Conservation (phyloP, 2,329 filamentous ascomycete genomes). For the Botryotinia convoluta region DNA sequence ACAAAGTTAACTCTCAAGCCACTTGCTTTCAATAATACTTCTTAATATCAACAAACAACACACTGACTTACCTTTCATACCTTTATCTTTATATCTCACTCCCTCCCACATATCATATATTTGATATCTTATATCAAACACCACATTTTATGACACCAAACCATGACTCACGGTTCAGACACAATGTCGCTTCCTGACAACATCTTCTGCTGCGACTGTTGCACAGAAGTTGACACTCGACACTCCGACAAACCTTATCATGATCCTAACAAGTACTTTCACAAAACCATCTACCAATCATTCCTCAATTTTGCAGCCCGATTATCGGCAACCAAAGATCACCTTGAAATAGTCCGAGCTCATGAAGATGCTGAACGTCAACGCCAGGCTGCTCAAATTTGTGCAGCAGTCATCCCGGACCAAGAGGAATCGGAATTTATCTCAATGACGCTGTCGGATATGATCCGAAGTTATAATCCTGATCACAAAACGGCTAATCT, state of each 20-base stretch:
- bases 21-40: background rate
- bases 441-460: background rate
- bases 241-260: conserved; percentile 17
- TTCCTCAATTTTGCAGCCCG: conserved; percentile 17
- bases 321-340: background rate
- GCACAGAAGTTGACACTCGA: background rate
- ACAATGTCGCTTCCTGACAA: conserved; percentile 1
- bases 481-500: background rate
- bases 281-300: conserved; percentile 18
- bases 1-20: background rate
- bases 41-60: background rate
- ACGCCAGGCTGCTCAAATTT: background rate
- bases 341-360: conserved; percentile 2
- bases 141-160: background rate
- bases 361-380: background rate
- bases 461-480: conserved; percentile 15
- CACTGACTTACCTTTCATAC: background rate
- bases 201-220: conserved; percentile 18
- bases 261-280: conserved; percentile 18
- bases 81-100: background rate
- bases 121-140: background rate
- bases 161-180: conserved; percentile 9
- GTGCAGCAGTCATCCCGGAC: background rate
- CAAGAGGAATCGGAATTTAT: background rate
- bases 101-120: background rate